Base-by-base conservation (phyloP, 306 rosid species). In the Vigna hirtella region DNA sequence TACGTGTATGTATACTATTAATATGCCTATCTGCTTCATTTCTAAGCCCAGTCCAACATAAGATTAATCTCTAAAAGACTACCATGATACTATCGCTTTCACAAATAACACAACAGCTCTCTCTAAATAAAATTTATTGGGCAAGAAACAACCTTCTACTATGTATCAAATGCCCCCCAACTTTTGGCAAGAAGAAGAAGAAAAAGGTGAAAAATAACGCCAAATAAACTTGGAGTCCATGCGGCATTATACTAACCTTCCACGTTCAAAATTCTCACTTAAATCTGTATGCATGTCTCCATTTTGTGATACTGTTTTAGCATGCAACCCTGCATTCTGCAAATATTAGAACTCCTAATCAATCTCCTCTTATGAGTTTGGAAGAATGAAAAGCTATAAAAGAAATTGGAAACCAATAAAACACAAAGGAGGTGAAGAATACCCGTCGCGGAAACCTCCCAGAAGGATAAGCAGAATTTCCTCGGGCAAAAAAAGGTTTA, bases 191-290 rank as follows among this genome's bases (percentile, higher is more conserved):
- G 38, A 77, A 55, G 28, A 26, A 26, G 43, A 43, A 66, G 15
- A 74, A 57, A 73, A 32, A 38, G 45, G 42, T 36, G 48, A 76
- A 67, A 69, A 55, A 53, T 42, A 11, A 42, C 18, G 11, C 65
- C 15, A 73, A 22, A 42, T 32, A 65, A 6, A 24, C 61, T 43
- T 38, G 28, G n/a, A 62, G 50, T 77, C 56, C 9, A 8, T 47
- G 59, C 20, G 32, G 83, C 73, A 53, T 40, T 48, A 74, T 50
- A 85, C 91, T 79, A 79, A 87, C 90, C 91, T 87, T 76, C 55
- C 83, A 73, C 16, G 64, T 72, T 83, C 86, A 53, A 11, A 65
- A 77, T 74, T 79, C 65, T 78, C 87, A 11, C 68, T 51, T 67
- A 75, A 72, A 49, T 52, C 77, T 3, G 59, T 43, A 72, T 50